Evolutionary conservation across 2,329 filamentous ascomycete genomes (phyloP), one percentile per base, ranked within the genome.

Genomic region (Scopulariopsis brevicaulis): DNA sequence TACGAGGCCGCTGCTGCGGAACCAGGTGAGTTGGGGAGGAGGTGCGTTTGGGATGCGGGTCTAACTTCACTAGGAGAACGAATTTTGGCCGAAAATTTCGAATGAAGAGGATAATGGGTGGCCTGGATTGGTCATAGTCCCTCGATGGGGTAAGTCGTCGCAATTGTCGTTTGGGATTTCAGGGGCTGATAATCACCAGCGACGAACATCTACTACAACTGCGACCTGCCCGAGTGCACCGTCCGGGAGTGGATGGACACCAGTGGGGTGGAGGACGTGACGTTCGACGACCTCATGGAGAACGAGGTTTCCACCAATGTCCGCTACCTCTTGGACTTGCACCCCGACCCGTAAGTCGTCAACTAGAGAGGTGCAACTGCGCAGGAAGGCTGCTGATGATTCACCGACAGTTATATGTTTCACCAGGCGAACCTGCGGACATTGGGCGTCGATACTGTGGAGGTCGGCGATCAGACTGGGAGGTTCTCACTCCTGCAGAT

Each of bases 171-270:
- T 3, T 14, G 22, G 15, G 22, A 15, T 14, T 11, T 35, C 5
- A 24, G 12, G 14, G 5, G 37, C 56, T 58, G 35, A 58, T 20
- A 28, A 15, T 22, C 35, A 10, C 5, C 10, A 58, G 78, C 82
- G 0, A 81, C 80, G 2, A 77, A 78, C 48, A 84, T 85, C 60
- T 85, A 84, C 71, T 85, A 82, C 73, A 84, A 85, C 69, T 85
- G 82, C 66, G 77, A 83, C 64, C 75, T 74, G 12, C 73, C 79
- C 2, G 71, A 68, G 25, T 85, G 82, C 65, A 84, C 81, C 0
- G 65, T 77, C n/a, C 68, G 76, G 53, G 81, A 85, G 65, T 85
- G 82, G 82, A 82, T 81, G 53, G 72, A 79, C 57, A 85, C 81
- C 1, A 81, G 80, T 3, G 80, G 80, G 50, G 80, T 79, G 51